Conservation (phyloP, 179 eudicot species). For the Heliamphora pulchella region DNA sequence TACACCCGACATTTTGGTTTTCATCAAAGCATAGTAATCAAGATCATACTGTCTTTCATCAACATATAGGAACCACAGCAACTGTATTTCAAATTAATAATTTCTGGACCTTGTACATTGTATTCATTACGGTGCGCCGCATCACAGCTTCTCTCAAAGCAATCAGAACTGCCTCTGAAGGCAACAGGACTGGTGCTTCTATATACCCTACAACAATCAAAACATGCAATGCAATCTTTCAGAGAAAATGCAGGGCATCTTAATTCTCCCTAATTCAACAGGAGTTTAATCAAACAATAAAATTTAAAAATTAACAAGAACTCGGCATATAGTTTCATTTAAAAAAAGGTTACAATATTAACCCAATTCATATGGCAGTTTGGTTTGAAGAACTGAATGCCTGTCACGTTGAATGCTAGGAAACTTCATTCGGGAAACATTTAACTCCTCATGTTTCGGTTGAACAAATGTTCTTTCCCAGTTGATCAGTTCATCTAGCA, state of each 20-base stretch:
- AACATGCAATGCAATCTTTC: constrained; percentile 7
- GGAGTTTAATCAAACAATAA: background rate
- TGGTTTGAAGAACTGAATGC: constrained; percentile 23
- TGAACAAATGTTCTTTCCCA: constrained; percentile 72
- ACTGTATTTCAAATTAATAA: background rate
- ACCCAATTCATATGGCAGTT: constrained; percentile 25
- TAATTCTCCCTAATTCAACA: background rate
- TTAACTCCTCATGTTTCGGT: constrained; percentile 43
- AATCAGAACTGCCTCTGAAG: constrained; percentile 49
- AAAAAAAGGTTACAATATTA: constrained; percentile 3
- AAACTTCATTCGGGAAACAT: constrained; percentile 18
- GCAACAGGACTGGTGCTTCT: constrained; percentile 23
- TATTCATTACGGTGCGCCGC: constrained; percentile 47
- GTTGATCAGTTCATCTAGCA: constrained; percentile 49
- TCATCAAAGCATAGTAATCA: background rate
- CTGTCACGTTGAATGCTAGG: constrained; percentile 21
- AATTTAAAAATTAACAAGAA: background rate
- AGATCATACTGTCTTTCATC: background rate
- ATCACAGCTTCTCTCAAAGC: constrained; percentile 61
- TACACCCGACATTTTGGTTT: too few relatives aligned
- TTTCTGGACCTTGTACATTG: constrained; percentile 50
- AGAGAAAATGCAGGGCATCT: background rate
- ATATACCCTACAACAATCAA: constrained; percentile 30
- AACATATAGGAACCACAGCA: background rate
- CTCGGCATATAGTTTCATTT: background rate